phyloP scores from a whole-genome alignment of 208 protist genomes.

The Crithidia thermophila region DNA sequence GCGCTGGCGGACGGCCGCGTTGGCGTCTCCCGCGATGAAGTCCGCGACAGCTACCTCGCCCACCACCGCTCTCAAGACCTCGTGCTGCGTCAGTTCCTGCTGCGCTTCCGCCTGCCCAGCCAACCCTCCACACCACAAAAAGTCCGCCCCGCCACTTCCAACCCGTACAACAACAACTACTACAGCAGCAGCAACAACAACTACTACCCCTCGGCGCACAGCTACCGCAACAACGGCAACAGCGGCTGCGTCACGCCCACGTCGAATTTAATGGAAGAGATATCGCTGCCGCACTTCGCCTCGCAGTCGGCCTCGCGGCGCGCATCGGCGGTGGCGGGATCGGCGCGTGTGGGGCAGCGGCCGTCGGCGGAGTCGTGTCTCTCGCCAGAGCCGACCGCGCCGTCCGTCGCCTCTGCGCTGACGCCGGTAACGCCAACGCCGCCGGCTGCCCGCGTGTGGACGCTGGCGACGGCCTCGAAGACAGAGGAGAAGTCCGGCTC shows the following conservation, averaged over 20 bases:
- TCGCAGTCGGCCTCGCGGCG: neutral
- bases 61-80: constrained; percentile 29
- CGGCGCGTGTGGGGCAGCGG: neutral
- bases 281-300: constrained; percentile 4
- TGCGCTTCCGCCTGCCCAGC: neutral
- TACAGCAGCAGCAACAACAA: neutral
- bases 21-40: constrained; percentile 19
- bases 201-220: too few species aligned
- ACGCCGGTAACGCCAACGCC: too few species aligned
- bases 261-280: neutral
- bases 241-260: constrained; percentile 15
- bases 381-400: constrained; percentile 6
- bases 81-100: constrained; percentile 33
- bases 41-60: constrained; percentile 34
- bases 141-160: neutral
- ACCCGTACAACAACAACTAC: too few species aligned
- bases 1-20: constrained; percentile 21
- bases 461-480: too few species aligned
- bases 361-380: neutral
- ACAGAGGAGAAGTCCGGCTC: too few species aligned
- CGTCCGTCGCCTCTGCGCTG: too few species aligned
- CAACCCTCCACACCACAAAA: neutral
- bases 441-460: too few species aligned
- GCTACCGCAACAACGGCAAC: too few species aligned
- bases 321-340: neutral